Base-by-base conservation (phyloP, 1,284 basidiomycete genomes). In the Rhodotorula sp. region DNA sequence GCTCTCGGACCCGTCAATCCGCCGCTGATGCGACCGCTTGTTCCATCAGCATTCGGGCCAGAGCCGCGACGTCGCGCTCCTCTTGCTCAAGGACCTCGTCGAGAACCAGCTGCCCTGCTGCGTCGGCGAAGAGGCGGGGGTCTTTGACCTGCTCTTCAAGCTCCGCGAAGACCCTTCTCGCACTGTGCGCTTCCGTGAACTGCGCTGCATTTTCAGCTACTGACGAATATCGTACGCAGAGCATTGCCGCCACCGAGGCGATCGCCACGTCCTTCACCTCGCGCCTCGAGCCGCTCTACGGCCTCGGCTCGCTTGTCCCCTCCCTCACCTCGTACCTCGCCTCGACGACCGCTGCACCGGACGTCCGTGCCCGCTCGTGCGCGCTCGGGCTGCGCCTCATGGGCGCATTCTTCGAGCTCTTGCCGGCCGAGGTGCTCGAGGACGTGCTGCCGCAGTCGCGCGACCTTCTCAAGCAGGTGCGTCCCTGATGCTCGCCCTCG, bases 311-410 rank as follows among this genome's bases (percentile, higher is more conserved):
- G 9, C 86, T 92, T 82, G 89, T 91, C 73, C 88, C 88, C 34
- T 86, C 86, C 77, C 78, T 92, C 59, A 85, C 86, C 45, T 79
- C 85, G 19, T 92, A 91, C 82, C 83, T 87, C 49, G 91, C 82
- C 82, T 86, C 53, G 68, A 80, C 86, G 8, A 69, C 58, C 1
- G 13, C 62, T 2, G 1, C 66, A 10, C 21, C 66, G 1, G 55
- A 57, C n/a, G 55, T 42, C 41, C 14, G n/a, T 19, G 48, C 46
- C 0, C 88, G 23, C 17, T 87, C 89, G 4, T 90, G 88, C 79
- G 90, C 90, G 5, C 92, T 91, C 80, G 91, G 90, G 2, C 83
- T 93, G 70, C 88, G 91, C 74, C 89, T 89, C 2, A 81, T 93
- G 17, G 91, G 89, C 49, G 91, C 89, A 80, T 91, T 92, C 76